Evolutionary conservation across 495 filamentous ascomycete genomes (phyloP), one percentile per base, ranked within the genome.

Genomic region (Neurospora pannonica): DNA sequence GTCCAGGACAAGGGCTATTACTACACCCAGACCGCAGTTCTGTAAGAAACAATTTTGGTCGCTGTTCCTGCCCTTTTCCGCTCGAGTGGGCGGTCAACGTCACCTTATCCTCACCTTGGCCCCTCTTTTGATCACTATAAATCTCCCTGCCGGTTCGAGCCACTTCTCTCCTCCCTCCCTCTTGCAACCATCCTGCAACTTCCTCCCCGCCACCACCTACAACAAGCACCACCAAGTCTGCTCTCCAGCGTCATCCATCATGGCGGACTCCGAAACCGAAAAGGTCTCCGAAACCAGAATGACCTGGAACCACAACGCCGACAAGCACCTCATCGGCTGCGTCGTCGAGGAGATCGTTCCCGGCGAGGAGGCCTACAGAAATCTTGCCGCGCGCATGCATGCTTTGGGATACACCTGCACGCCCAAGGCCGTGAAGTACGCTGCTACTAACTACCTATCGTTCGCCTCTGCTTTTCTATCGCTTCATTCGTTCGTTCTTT

Each of bases 351-450:
- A 73, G 19, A 21, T 78, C 0, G 46, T 72, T n/a, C 81, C 77
- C 0, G 70, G 62, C n/a, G 71, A 73, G 39, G 73, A 76, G 10
- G 67, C 78, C 19, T 71, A 81, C n/a, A 74, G 76, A 15, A 54
- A 28, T 0, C 73, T 82, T 70, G 71, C 74, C 54, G 54, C 19
- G 0, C 75, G 73, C 6, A 79, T 80, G 79, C 74, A 76, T 21
- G 24, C 13, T 0, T 15, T 78, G 2, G 81, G 80, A 2, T 76
- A 78, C 21, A 74, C 70, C 0, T 80, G 79, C 70, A 77, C 78
- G 5, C 72, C 78, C 28, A 83, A 83, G 71, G 80, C 82, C 24
- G 75, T 81, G 70, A 75, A 77, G 77, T 80, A 79, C 72, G 10
- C 54, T 69, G 2, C 69, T 38, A 75, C 69, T 34, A 73, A 37